Conservation (phyloP, 306 rosid genomes). For the Trifolium dubium region DNA sequence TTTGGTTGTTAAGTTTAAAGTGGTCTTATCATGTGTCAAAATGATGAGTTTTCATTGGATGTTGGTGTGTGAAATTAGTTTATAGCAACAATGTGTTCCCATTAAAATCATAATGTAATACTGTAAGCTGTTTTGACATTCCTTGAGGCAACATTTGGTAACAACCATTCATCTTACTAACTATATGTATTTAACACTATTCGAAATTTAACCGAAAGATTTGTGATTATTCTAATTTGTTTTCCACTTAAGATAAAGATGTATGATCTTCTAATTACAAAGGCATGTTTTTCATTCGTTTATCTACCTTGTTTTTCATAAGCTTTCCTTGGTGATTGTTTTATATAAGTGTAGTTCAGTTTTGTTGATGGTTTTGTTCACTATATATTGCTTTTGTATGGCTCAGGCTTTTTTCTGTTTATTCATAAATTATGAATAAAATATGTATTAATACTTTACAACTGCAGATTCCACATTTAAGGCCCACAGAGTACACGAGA, state of each 20-base stretch:
- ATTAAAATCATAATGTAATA: not conserved
- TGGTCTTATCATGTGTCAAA: no score
- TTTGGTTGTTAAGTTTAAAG: not conserved
- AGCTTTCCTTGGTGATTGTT: not conserved
- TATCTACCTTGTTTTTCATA: not conserved
- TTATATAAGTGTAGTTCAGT: not conserved
- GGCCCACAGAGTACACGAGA: constrained; percentile 76
- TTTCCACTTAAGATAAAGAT: not conserved
- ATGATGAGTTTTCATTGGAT: not conserved
- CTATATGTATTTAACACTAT: not conserved
- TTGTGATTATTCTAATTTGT: not conserved
- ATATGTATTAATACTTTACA: not conserved
- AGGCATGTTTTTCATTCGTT: constrained; percentile 2
- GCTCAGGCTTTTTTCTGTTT: not conserved
- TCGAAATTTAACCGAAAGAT: not conserved
- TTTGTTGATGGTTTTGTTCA: not conserved
- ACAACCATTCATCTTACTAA: not conserved
- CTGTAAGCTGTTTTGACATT: not conserved
- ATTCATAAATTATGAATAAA: not conserved
- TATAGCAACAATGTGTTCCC: not conserved
- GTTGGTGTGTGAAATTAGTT: not conserved
- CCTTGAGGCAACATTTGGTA: not conserved
- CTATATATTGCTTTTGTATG: not conserved
- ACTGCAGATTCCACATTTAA: constrained; percentile 76
- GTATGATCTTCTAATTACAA: not conserved